phyloP scores from a whole-genome alignment of 2,329 filamentous ascomycete genomes.

The Fusarium sp. region DNA sequence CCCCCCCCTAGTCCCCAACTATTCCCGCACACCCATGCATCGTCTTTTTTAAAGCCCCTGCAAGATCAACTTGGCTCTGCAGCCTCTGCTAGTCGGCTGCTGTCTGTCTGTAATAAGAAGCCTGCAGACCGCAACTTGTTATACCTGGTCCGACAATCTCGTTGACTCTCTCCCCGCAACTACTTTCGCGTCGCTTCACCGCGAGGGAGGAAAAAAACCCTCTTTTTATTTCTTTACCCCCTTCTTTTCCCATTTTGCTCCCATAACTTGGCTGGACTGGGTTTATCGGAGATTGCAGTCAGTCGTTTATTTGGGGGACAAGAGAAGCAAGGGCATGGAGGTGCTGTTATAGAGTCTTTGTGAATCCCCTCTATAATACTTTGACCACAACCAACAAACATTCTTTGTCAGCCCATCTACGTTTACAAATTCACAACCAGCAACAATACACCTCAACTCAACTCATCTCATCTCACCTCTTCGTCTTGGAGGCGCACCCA shows the following conservation, averaged over 20 bases:
- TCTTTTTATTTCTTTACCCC: not conserved
- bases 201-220: conserved; percentile 20
- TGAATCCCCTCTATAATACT: conserved; percentile 20
- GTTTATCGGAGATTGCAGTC: conserved; percentile 38
- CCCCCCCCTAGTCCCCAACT: conserved; percentile 9
- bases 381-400: conserved; percentile 15
- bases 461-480: not conserved
- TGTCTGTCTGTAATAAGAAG: conserved; percentile 20
- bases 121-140: conserved; percentile 45
- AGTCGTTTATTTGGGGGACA: conserved; percentile 15
- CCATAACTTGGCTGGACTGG: conserved; percentile 37
- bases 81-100: conserved; percentile 21
- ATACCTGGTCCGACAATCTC: conserved; percentile 11
- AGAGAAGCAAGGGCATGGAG: conserved; percentile 15
- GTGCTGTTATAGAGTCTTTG: conserved; percentile 19
- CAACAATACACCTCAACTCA: conserved; percentile 9
- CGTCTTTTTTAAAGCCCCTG: conserved; percentile 12
- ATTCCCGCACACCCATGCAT: conserved; percentile 22
- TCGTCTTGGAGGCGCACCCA: conserved; percentile 35
- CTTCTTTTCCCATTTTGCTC: conserved; percentile 4
- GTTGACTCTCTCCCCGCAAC: conserved; percentile 35
- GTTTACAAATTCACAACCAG: not conserved
- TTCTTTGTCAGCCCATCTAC: conserved; percentile 1
- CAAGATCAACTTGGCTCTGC: conserved; percentile 4
- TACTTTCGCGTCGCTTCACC: conserved; percentile 39